Evolutionary conservation across 2,329 filamentous ascomycete species (phyloP).

Genomic region (Fusarium incarnatum): DNA sequence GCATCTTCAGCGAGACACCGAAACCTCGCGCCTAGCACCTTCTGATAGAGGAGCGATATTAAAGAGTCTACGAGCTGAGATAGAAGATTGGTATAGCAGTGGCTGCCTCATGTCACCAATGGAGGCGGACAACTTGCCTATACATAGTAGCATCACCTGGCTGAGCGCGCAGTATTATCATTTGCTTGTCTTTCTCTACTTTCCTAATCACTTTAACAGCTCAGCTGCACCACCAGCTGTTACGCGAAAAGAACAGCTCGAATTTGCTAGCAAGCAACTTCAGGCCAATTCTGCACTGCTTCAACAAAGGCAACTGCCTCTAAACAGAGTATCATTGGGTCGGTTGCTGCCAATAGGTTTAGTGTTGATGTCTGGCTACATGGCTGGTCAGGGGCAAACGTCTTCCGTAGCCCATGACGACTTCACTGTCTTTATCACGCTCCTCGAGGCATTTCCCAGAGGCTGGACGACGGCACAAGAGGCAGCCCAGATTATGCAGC

Average conservation of each 20-base stretch:
- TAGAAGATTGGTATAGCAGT: slow-evolving; percentile 61
- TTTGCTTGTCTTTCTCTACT: slow-evolving; percentile 58
- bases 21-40: slow-evolving; percentile 48
- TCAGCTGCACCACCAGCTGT: slow-evolving; percentile 44
- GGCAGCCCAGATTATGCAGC: slow-evolving; percentile 51
- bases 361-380: slow-evolving; percentile 52
- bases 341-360: slow-evolving; percentile 54
- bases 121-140: slow-evolving; percentile 58
- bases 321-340: slow-evolving; percentile 57
- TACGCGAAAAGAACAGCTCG: slow-evolving; percentile 51
- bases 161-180: slow-evolving; percentile 58
- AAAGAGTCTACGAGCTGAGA: slow-evolving; percentile 54
- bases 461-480: slow-evolving; percentile 52
- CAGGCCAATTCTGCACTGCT: slow-evolving; percentile 56
- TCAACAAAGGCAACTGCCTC: slow-evolving; percentile 57
- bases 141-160: slow-evolving; percentile 60
- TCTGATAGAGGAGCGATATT: slow-evolving; percentile 50
- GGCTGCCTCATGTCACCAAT: slow-evolving; percentile 58
- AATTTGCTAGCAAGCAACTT: slow-evolving; percentile 56
- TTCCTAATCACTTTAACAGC: slow-evolving; percentile 56
- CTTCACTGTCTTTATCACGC: slow-evolving; percentile 49
- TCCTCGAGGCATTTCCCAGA: slow-evolving; percentile 55
- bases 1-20: slow-evolving; percentile 49
- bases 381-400: slow-evolving; percentile 22
- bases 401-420: slow-evolving; percentile 52